Conservation (phyloP, 352 stramenopile species). For the Phytopythium delawarense region DNA sequence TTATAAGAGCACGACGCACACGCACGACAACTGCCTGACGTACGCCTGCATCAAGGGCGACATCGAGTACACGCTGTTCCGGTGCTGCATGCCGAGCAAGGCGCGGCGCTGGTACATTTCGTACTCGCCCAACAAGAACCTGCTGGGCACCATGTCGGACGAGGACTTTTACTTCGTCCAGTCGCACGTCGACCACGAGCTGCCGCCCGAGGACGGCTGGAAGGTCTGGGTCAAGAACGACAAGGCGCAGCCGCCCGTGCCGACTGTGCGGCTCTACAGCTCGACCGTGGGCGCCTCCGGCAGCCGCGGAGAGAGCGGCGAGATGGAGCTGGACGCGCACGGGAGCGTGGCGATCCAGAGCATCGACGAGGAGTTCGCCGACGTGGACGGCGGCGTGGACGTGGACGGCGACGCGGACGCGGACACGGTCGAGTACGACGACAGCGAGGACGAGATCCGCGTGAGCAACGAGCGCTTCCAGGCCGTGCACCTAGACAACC, state of each 20-base stretch:
- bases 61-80: conserved; percentile 93
- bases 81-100: conserved; percentile 97
- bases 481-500: conserved; percentile 82
- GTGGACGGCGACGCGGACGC: conserved; percentile 66
- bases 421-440: conserved; percentile 86
- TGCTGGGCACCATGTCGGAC: conserved; percentile 81
- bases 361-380: conserved; percentile 10
- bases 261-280: conserved; percentile 63
- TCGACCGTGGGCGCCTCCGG: conserved; percentile 48
- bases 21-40: conserved; percentile 75
- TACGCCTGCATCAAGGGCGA: conserved; percentile 58
- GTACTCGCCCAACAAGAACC: conserved; percentile 89
- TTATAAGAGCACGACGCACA: conserved; percentile 85
- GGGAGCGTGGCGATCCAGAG: conserved; percentile 6
- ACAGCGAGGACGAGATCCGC: conserved; percentile 88
- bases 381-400: conserved; percentile 28
- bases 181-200: conserved; percentile 78
- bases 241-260: conserved; percentile 56
- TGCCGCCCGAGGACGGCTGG: conserved; percentile 72
- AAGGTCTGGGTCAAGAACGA: conserved; percentile 87
- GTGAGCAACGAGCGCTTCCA: conserved; percentile 89
- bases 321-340: conserved; percentile 19
- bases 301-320: conserved; percentile 69
- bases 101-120: conserved; percentile 98
- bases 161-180: conserved; percentile 87